Percentiles rank a stretch among this genome's conserved stretches.
Conservation (phyloP, 2,329 filamentous ascomycete species). For the Colletotrichum echinochloae region DNA sequence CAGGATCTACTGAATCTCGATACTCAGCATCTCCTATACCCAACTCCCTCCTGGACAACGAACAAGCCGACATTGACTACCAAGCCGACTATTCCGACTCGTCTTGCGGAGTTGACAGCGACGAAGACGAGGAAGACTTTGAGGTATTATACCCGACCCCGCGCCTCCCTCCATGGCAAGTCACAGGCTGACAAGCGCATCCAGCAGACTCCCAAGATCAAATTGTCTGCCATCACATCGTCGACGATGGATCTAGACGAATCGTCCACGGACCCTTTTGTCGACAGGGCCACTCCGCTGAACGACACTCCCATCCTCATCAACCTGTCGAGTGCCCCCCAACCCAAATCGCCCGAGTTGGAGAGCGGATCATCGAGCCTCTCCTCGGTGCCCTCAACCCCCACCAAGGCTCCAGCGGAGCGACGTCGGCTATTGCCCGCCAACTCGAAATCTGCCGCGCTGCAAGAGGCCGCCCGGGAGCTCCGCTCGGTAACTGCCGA, state of each 20-base stretch:
- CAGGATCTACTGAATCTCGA: not conserved
- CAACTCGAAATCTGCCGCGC: not conserved
- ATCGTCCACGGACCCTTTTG: not conserved
- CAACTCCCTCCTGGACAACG: too few species aligned
- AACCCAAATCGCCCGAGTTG: not conserved
- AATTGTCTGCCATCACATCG: not conserved
- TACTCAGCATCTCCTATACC: not conserved
- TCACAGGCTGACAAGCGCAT: not conserved
- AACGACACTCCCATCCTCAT: not conserved
- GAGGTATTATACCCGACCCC: too few species aligned
- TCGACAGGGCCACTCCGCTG: not conserved
- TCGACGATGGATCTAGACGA: not conserved
- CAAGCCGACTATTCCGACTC: not conserved
- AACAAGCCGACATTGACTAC: not conserved
- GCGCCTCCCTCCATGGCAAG: not conserved
- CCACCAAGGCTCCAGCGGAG: slow-evolving; percentile 8
- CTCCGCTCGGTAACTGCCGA: not conserved
- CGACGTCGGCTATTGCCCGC: not conserved
- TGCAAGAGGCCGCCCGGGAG: not conserved
- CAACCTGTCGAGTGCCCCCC: not conserved
- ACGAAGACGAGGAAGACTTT: not conserved
- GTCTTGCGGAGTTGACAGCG: not conserved
- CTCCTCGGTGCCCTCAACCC: slow-evolving; percentile 6
- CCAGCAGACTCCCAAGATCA: not conserved
- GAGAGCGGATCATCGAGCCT: not conserved